Evolutionary conservation across 805 yeast genomes (phyloP), one percentile per base, ranked within the genome.

Genomic region (Vanderwaltozyma tropicalis): DNA sequence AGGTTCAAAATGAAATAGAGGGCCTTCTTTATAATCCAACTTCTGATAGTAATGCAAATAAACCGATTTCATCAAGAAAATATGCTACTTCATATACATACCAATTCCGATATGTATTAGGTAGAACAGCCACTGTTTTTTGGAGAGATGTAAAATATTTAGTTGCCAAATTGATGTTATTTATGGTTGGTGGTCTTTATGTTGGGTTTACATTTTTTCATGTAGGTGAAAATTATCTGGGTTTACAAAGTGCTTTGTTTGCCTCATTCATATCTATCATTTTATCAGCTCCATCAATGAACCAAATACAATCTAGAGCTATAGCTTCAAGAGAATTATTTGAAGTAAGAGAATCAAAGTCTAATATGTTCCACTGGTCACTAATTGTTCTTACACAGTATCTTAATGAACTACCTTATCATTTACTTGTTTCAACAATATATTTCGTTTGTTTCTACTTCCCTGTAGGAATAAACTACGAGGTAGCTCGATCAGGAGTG

Each of bases 201-300:
- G 69, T 71, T 48, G 77, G 78, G 39, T 72, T 72, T 50, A 66
- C 78, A 1, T 72, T 72, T 54, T 76, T 66, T 59, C 69, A 71
- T 41, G 78, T 79, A 9, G 59, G 60, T 38, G 62, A 60, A 2
- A 64, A 76, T 12, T 47, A 62, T 28, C 76, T 64, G 47, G 64
- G 64, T 27, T 40, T 60, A 41, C 63, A 59, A 42, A 59, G 59
- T 47, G 57, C 63, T 11, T 41, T 63, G 54, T 63, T 65, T 41
- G 51, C 62, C 28, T 57, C 55, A 9, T 66, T 65, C 45, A 54
- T 64, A 40, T 48, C 67, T 3, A 54, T 63, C 34, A 61, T 65
- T 43, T 47, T 62, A 15, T 59, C 67, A 14, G 63, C 66, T 12
- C 68, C 70, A 2, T 52, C 59, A 16, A 58, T 64, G 44, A 63